phyloP scores from a whole-genome alignment of 1,284 basidiomycete species.

The Trichosporon faecale region DNA sequence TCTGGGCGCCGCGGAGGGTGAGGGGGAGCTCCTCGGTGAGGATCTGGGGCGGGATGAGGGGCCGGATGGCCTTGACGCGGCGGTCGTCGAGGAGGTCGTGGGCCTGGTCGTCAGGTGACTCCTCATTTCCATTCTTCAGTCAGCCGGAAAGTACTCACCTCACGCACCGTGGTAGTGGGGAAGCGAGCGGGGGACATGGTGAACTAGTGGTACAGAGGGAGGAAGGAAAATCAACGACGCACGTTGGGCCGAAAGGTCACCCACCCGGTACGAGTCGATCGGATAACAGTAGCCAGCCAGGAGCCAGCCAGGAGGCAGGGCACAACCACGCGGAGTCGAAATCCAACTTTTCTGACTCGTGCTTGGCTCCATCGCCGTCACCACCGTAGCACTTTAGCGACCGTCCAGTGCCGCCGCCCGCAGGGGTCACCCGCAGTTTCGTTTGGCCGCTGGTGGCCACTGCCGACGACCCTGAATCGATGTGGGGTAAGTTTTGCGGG shows the following conservation, averaged over 20 bases:
- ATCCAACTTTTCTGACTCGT: slow-evolving; percentile 6
- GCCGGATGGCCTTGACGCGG: slow-evolving; percentile 77
- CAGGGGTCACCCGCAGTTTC: background rate
- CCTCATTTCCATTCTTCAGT: background rate
- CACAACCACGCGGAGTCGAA: slow-evolving; percentile 5
- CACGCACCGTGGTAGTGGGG: slow-evolving; percentile 27
- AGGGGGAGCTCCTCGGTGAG: slow-evolving; percentile 71
- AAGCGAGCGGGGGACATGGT: slow-evolving; percentile 18
- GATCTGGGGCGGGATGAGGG: slow-evolving; percentile 87
- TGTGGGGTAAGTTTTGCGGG: background rate
- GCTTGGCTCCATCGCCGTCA: background rate
- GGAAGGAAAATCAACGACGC: background rate
- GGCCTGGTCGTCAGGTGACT: slow-evolving; percentile 55
- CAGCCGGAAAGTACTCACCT: slow-evolving; percentile 26
- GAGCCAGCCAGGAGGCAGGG: too few relatives aligned
- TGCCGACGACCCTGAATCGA: background rate
- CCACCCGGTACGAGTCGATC: background rate
- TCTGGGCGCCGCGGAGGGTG: slow-evolving; percentile 50
- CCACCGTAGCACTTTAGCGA: background rate
- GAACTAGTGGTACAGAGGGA: background rate
- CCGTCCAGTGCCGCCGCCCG: background rate
- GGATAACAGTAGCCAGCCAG: background rate
- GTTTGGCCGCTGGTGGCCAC: background rate
- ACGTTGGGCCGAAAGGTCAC: background rate
- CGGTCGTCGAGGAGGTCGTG: slow-evolving; percentile 77